These are phyloP conservation scores for Camillea tinctor DNA, from an alignment of 2,329 filamentous ascomycete species.

Conservation along the genomic window DNA sequence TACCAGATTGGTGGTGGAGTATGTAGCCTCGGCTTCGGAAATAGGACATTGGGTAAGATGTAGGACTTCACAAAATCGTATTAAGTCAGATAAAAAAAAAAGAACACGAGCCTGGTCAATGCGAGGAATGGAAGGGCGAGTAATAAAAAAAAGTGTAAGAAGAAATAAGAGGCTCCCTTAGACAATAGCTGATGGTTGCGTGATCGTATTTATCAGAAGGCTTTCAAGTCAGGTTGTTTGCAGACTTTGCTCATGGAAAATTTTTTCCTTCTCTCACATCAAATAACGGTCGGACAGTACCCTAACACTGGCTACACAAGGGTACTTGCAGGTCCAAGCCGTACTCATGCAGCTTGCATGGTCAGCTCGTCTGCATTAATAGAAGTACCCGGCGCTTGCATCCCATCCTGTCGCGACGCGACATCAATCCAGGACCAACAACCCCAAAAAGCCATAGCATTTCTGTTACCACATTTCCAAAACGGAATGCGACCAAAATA, in stretches of 20 bases:
- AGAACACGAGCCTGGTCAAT: not conserved
- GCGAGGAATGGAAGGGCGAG: not conserved
- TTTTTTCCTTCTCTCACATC: not conserved
- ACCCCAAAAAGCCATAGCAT: constrained; percentile 1
- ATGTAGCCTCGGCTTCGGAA: not conserved
- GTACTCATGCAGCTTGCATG: constrained; percentile 27
- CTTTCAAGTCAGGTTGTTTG: not conserved
- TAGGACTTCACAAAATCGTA: not conserved
- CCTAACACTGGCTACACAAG: constrained; percentile 23
- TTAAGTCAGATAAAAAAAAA: not conserved
- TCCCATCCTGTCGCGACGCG: constrained; percentile 19
- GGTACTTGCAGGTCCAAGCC: constrained; percentile 25
- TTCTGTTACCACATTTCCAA: not conserved
- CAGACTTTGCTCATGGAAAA: not conserved
- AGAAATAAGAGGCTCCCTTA: not conserved
- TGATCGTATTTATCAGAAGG: not conserved
- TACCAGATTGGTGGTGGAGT: not conserved
- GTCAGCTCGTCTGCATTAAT: constrained; percentile 30
- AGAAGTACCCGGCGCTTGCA: constrained; percentile 27
- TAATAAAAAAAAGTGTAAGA: not conserved
- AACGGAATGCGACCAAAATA: not conserved
- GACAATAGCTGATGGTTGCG: not conserved
- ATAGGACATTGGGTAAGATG: not conserved
- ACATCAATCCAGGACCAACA: constrained; percentile 9
- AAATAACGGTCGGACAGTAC: constrained; percentile 17